A percentile compares a stretch with the other conserved stretches of the same genome.
Evolutionary conservation across 2,329 filamentous ascomycete genomes (phyloP).

Genomic region (Didymella keratinophila): DNA sequence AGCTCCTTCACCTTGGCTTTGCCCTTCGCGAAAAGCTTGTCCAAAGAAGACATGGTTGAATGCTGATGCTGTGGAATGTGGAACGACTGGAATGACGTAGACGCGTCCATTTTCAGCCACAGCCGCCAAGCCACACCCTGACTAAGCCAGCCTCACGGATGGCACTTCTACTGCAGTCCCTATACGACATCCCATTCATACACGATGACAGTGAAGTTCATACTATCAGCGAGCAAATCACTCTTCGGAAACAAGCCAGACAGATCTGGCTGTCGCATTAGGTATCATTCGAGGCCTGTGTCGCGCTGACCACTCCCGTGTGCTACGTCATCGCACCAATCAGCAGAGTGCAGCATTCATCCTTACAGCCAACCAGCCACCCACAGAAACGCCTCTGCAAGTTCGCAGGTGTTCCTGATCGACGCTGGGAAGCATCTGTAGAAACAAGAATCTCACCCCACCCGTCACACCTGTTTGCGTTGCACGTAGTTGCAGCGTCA

Average conservation of each 20-base stretch:
- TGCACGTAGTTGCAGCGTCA: conserved; percentile 37
- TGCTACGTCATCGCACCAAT: conserved; percentile 32
- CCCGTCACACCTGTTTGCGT: conserved; percentile 3
- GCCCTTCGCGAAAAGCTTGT: conserved; percentile 48
- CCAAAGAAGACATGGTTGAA: conserved; percentile 40
- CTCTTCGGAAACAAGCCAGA: neutral
- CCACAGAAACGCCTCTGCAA: conserved; percentile 17
- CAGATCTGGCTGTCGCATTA: neutral
- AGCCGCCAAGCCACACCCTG: conserved; percentile 13
- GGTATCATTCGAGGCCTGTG: neutral
- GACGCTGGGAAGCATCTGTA: conserved; percentile 3
- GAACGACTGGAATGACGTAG: conserved; percentile 15
- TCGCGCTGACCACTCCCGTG: conserved; percentile 6
- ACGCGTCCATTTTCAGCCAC: conserved; percentile 4
- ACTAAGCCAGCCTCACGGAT: conserved; percentile 7
- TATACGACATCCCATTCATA: neutral
- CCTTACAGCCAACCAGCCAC: conserved; percentile 31
- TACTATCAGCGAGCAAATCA: too few relatives aligned
- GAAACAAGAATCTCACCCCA: conserved; percentile 18
- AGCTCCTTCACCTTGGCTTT: conserved; percentile 50
- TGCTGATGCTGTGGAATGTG: conserved; percentile 14
- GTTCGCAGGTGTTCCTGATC: conserved; percentile 13
- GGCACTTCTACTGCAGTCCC: too few relatives aligned
- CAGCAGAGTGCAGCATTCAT: conserved; percentile 21
- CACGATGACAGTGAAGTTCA: too few relatives aligned